phyloP scores from a whole-genome alignment of 108 stramenopile species.

The Pseudonitzschia multiseries region DNA sequence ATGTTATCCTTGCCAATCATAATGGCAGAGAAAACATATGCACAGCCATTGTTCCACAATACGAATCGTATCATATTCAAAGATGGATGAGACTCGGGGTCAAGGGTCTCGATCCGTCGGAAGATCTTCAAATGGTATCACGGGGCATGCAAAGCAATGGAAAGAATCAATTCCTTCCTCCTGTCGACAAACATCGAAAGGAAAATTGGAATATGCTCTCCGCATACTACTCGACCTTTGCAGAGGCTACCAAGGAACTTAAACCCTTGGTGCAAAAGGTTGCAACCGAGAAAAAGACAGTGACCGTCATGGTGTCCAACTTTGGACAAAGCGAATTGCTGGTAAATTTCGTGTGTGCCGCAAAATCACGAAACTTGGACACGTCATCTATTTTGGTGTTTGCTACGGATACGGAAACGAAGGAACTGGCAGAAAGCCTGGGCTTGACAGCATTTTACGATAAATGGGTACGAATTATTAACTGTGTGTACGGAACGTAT shows the following conservation, averaged over 20 bases:
- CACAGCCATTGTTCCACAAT: constrained; percentile 71
- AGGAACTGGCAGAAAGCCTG: constrained; percentile 64
- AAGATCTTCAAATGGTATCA: constrained; percentile 49
- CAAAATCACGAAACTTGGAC: constrained; percentile 54
- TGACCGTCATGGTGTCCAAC: constrained; percentile 82
- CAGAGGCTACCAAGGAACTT: constrained; percentile 43
- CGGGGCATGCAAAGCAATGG: constrained; percentile 65
- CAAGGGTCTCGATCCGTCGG: constrained; percentile 17
- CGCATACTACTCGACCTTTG: constrained; percentile 54
- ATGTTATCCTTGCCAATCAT: constrained; percentile 63
- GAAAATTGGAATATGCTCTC: constrained; percentile 48
- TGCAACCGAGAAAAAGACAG: constrained; percentile 52
- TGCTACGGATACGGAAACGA: constrained; percentile 74
- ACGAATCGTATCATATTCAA: constrained; percentile 78
- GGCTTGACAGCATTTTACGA: constrained; percentile 76
- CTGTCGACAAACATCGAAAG: constrained; percentile 30
- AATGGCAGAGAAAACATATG: constrained; percentile 44
- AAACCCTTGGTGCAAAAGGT: constrained; percentile 56
- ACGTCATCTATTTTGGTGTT: constrained; percentile 68
- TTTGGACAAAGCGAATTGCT: constrained; percentile 78
- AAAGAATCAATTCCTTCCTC: constrained; percentile 45
- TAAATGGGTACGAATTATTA: constrained; percentile 47
- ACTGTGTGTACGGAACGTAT: too few relatives aligned
- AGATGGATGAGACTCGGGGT: constrained; percentile 58
- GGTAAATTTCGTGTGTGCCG: constrained; percentile 73